phyloP scores from a whole-genome alignment of 169 alveolate species.

The Babesia gibsoni region DNA sequence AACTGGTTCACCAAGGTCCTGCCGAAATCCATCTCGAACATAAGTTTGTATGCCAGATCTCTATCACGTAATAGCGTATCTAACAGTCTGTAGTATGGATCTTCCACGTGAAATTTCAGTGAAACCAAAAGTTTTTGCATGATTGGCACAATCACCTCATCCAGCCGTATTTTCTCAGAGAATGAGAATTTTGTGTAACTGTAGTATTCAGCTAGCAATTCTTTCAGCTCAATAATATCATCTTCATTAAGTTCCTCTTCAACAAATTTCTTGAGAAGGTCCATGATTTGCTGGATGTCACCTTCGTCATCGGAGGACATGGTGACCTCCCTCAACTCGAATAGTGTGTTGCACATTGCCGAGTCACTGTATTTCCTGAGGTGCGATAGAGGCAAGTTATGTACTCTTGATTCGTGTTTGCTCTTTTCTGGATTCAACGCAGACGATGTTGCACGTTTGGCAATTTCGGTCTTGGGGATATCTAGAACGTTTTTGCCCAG shows the following conservation, averaged over 20 bases:
- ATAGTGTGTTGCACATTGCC: conserved; percentile 20
- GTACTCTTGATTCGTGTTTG: not conserved
- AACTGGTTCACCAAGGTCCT: not conserved
- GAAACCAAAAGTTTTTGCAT: not conserved
- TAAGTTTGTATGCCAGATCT: conserved; percentile 17
- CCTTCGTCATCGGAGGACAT: not conserved
- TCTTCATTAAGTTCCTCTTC: not conserved
- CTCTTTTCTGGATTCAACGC: not conserved
- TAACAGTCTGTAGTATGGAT: not conserved
- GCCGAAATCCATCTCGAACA: conserved; percentile 38
- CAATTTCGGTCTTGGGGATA: not conserved
- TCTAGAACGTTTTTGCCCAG: conserved; percentile 12
- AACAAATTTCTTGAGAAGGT: not conserved
- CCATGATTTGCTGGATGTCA: not conserved
- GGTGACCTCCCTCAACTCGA: conserved; percentile 13
- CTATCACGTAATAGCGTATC: conserved; percentile 2
- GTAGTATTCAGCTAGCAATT: conserved; percentile 1
- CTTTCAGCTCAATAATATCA: conserved; percentile 1
- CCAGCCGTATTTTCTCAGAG: conserved; percentile 15
- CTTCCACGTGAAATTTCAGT: not conserved
- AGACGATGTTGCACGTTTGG: not conserved
- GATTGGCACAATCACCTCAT: conserved; percentile 3
- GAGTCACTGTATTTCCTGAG: not conserved
- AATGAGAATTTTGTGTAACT: conserved; percentile 13
- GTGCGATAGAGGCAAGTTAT: not conserved